phyloP scores from a whole-genome alignment of 371 early-diverging fungal genomes.

The Rhizopus delemar region DNA sequence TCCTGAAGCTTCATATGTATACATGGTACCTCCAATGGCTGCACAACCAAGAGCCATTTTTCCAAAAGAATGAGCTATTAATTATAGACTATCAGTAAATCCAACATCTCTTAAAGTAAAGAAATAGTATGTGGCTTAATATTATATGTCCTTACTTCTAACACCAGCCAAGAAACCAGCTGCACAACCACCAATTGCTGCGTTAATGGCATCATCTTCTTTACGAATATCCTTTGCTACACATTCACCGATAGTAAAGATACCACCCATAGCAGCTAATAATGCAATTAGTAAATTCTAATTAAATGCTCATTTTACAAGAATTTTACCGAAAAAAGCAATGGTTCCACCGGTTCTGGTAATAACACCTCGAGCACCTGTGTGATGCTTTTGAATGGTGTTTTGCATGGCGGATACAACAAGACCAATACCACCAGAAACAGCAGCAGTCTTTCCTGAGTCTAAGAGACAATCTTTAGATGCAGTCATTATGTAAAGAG shows the following conservation, averaged over 20 bases:
- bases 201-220: constrained; percentile 71
- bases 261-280: constrained; percentile 79
- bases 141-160: constrained; percentile 36
- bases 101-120: too few species aligned
- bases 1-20: constrained; percentile 69
- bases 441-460: constrained; percentile 56
- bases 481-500: constrained; percentile 34
- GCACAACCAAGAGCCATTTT: constrained; percentile 63
- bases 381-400: constrained; percentile 62
- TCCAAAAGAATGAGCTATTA: constrained; percentile 60
- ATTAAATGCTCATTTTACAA: background rate
- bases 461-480: constrained; percentile 57
- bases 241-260: constrained; percentile 70
- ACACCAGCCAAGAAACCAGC: constrained; percentile 75
- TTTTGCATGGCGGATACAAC: constrained; percentile 75
- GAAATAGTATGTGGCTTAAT: too few species aligned
- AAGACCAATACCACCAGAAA: constrained; percentile 69
- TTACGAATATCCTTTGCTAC: constrained; percentile 61
- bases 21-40: constrained; percentile 73
- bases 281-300: background rate
- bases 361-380: constrained; percentile 69
- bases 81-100: background rate
- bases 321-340: constrained; percentile 66
- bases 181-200: constrained; percentile 75
- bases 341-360: constrained; percentile 72